Evolutionary conservation across 495 filamentous ascomycete genomes (phyloP), one percentile per base, ranked within the genome.

Genomic region (Podospora anserina): DNA sequence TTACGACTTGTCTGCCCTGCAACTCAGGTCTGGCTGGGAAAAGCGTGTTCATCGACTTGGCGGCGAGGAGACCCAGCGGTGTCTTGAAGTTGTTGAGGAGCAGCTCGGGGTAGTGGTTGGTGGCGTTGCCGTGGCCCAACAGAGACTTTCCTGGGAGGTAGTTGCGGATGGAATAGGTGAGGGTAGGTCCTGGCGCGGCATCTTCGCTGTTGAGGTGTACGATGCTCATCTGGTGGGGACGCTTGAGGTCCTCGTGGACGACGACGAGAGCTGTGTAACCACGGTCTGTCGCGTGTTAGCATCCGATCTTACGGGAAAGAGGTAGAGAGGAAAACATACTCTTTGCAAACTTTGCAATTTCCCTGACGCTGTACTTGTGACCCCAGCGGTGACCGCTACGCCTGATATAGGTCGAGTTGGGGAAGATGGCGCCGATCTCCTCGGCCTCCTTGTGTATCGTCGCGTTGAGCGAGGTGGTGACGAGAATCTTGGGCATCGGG

Each of bases 11-110:
- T 19, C 95, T 81, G 5, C 94, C 94, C 28, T 86, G 81, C 2
- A 97, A 79, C 67, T 99, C 92, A 4, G 95, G 93, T 64, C 88
- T 86, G 2, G 89, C 83, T 0, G 94, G 94, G 81, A 95, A 97
- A 54, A 97, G 78, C 0, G 87, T 87, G 68, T 89, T 86, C 84
- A 98, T 94, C 0, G 96, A 82, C 70, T 91, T 89, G 13, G 93
- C 95, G 0, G 92, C 92, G n/a, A 97, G 83, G 4, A 96, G 82
- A 77, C 96, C 96, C 11, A 99, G 82, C 0, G 95, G 92, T 0
- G 96, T 99, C 71, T 92, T 88, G 83, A 99, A 99, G 75, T 94
- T 93, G 78, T 97, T 97, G 49, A 99, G 85, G 61, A 97, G 91
- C 55, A 99, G 85, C 79, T 99, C 95, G 4, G 94, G 95, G 70